Conservation (phyloP, 352 stramenopile species). For the Globisporangium iwayamae region DNA sequence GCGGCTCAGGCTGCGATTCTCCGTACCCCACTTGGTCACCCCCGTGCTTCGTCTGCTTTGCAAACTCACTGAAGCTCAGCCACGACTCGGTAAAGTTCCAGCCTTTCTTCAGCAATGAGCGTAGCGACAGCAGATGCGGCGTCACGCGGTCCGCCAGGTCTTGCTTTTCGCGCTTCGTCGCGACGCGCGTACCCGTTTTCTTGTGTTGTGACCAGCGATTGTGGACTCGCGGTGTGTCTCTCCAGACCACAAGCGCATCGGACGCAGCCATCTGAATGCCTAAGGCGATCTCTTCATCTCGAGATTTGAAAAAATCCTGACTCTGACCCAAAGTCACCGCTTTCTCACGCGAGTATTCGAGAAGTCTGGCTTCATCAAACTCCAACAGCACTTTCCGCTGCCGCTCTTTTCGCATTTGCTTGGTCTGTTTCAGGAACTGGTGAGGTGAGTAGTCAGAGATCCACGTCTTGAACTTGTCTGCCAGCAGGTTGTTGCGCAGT, state of each 20-base stretch:
- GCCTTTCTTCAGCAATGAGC: constrained; percentile 20
- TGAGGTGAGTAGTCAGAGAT: constrained; percentile 36
- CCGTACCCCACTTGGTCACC: constrained; percentile 3
- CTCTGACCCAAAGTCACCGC: constrained; percentile 13
- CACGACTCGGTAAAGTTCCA: constrained; percentile 13
- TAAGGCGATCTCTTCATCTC: constrained; percentile 44
- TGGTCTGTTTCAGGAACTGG: constrained; percentile 28
- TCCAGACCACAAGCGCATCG: constrained; percentile 46
- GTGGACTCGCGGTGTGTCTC: constrained; percentile 25
- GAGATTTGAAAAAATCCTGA: constrained; percentile 6
- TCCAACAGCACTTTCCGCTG: constrained; percentile 38
- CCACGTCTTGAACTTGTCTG: constrained; percentile 46
- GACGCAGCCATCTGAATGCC: constrained; percentile 45
- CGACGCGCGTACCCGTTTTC: constrained; percentile 18
- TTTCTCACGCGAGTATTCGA: constrained; percentile 21
- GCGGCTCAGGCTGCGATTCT: neutral
- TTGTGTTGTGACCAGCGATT: constrained; percentile 26
- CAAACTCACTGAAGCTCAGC: constrained; percentile 45
- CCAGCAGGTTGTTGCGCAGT: constrained; percentile 32
- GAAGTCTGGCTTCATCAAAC: constrained; percentile 37
- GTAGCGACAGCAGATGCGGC: constrained; percentile 36
- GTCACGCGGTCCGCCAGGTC: constrained; percentile 30
- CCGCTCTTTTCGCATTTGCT: constrained; percentile 32
- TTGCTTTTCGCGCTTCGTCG: constrained; percentile 31
- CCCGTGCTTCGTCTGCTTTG: constrained; percentile 6